A percentile compares a stretch with the other conserved stretches of the same genome.
These are phyloP conservation scores for Penicillium sp. DNA, from an alignment of 2,329 filamentous ascomycete species.

Conservation along the genomic window DNA sequence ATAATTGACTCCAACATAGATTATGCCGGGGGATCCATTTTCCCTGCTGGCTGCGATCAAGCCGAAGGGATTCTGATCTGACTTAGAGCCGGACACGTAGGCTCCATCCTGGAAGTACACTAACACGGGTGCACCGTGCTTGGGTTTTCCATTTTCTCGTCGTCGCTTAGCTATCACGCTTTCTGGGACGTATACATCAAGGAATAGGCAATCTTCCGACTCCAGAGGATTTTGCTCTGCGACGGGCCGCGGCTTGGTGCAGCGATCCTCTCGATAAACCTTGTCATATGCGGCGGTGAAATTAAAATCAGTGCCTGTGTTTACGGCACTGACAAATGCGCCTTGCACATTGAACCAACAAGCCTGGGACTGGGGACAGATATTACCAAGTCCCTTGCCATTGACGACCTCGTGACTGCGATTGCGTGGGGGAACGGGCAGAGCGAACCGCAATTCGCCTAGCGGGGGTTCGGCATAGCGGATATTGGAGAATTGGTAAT, in stretches of 20 bases:
- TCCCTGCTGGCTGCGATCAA: neutral
- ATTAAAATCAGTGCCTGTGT: neutral
- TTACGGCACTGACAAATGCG: neutral
- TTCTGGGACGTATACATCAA: neutral
- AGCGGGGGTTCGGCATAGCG: neutral
- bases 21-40: neutral
- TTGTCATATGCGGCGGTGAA: neutral
- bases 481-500: neutral
- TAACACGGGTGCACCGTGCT: neutral
- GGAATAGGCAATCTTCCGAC: neutral
- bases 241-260: neutral
- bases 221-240: neutral
- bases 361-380: neutral
- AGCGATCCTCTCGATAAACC: neutral
- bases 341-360: neutral
- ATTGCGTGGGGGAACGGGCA: neutral
- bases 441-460: neutral
- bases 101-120: slow-evolving; percentile 1
- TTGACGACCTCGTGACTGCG: neutral
- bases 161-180: neutral
- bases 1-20: neutral
- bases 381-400: neutral
- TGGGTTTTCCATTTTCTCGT: neutral
- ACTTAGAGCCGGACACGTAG: neutral
- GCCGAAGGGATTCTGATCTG: neutral